Base-by-base conservation (phyloP, 768 basidiomycete genomes). In the Kwoniella newhampshirensis region DNA sequence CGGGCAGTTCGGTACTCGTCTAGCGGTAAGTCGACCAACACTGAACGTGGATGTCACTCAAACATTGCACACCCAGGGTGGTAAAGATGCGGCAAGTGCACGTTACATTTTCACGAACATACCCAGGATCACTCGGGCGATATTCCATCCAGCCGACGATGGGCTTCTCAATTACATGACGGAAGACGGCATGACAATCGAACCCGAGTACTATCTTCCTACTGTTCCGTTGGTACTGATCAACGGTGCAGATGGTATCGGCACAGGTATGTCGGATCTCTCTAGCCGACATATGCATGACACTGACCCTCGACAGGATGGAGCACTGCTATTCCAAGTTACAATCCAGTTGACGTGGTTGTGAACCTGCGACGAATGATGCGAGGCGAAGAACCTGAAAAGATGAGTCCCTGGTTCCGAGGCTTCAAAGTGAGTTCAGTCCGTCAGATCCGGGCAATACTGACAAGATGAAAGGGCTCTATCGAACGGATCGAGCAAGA, bases 391-490 rank as follows among this genome's bases (percentile, higher is more conserved):
- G 89, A 90, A 62, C 72, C 86, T 63, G 84, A 86, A 13, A 82
- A 85, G 0, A 98, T 99, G 89, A 79, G 83, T 11, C 96, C 96
- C 1, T 99, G 96, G 96, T 98, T 90, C 88, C 85, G 91, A 50
- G 93, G 94, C 26, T 98, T 93, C 76, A 77, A 74, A 57, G 80
- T 78, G 27, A 21, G 72, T 63, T 21, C 13, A 5, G 12, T 26
- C 39, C 17, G 13, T 3, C 9, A 27, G 11, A 30, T 49, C 35
- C 23, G 27, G n/a, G 15, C 7, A 17, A 11, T 17, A 21, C 53
- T 54, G 32, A 51, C 28, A 21, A 18, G 20, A 43, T 28, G 4
- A 12, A 85, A 86, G 70, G 93, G 93, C 37, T 82, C 86, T 35
- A 87, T 98, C 77, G 90, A 85, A 78, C 83, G 83, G 60, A 81